Percentiles rank a stretch among this genome's conserved stretches.
These are phyloP conservation scores for Elsinoe necatrix DNA, from an alignment of 2,329 filamentous ascomycete species.

Conservation along the genomic window DNA sequence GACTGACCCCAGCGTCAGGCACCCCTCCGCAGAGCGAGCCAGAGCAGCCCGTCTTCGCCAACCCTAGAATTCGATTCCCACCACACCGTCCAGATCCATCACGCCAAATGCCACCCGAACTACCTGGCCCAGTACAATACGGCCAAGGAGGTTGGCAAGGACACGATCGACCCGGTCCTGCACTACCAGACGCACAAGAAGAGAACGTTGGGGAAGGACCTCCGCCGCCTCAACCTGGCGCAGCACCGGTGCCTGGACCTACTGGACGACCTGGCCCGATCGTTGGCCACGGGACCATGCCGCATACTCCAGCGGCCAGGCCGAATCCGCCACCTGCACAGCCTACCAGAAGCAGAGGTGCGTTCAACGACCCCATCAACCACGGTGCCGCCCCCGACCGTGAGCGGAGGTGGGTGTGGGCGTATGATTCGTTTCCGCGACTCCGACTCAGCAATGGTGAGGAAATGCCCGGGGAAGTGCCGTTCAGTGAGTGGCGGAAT, in stretches of 20 bases:
- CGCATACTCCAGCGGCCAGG: background rate
- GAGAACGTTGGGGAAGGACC: constrained; percentile 5
- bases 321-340: background rate
- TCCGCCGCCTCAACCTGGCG: constrained; percentile 6
- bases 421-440: constrained; percentile 36
- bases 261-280: background rate
- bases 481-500: constrained; percentile 31
- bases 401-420: constrained; percentile 34
- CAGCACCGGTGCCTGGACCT: background rate
- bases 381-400: constrained; percentile 27
- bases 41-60: background rate
- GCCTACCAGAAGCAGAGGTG: background rate
- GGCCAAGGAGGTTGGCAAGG: background rate
- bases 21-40: background rate
- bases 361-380: constrained; percentile 21
- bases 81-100: constrained; percentile 1
- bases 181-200: constrained; percentile 1
- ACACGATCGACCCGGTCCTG: background rate
- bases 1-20: background rate
- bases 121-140: background rate
- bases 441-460: constrained; percentile 37
- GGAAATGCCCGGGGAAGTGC: constrained; percentile 40
- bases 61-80: constrained; percentile 5
- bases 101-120: background rate
- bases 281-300: background rate